A percentile compares a stretch with the other conserved stretches of the same genome.
Evolutionary conservation across 805 yeast species (phyloP).

Genomic region (Zygoascus flipseniorum): DNA sequence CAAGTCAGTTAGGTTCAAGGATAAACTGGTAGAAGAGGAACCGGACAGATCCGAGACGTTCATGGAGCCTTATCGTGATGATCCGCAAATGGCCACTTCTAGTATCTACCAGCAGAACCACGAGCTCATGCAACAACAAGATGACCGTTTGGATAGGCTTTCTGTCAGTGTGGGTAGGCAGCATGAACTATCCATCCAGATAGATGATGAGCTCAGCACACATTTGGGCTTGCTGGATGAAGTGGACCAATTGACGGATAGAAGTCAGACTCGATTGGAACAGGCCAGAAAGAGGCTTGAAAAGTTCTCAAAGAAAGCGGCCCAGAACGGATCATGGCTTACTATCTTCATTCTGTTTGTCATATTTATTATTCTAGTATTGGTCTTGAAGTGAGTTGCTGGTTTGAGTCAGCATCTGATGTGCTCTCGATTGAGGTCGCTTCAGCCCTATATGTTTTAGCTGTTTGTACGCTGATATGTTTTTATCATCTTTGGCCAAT

Average conservation of each 20-base stretch:
- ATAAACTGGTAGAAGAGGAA: slow-evolving; percentile 19
- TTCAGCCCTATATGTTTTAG: no score
- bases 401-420: no score
- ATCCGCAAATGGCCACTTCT: slow-evolving; percentile 14
- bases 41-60: slow-evolving; percentile 9
- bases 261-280: slow-evolving; percentile 26
- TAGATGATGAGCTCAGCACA: slow-evolving; percentile 30
- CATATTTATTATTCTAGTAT: slow-evolving; percentile 28
- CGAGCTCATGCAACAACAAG: slow-evolving; percentile 30
- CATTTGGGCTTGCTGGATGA: slow-evolving; percentile 32
- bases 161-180: slow-evolving; percentile 31
- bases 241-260: slow-evolving; percentile 31
- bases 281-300: slow-evolving; percentile 29
- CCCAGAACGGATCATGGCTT: slow-evolving; percentile 30
- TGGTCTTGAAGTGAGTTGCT: slow-evolving; percentile 20
- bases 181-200: slow-evolving; percentile 30
- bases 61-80: slow-evolving; percentile 22
- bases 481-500: no score
- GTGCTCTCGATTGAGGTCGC: no score
- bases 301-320: slow-evolving; percentile 30
- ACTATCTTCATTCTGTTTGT: slow-evolving; percentile 28
- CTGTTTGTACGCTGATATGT: no score
- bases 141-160: slow-evolving; percentile 29
- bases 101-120: slow-evolving; percentile 22
- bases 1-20: slow-evolving; percentile 25